Conservation (phyloP, 2,329 filamentous ascomycete species). For the Basipetospora chlamydospora region DNA sequence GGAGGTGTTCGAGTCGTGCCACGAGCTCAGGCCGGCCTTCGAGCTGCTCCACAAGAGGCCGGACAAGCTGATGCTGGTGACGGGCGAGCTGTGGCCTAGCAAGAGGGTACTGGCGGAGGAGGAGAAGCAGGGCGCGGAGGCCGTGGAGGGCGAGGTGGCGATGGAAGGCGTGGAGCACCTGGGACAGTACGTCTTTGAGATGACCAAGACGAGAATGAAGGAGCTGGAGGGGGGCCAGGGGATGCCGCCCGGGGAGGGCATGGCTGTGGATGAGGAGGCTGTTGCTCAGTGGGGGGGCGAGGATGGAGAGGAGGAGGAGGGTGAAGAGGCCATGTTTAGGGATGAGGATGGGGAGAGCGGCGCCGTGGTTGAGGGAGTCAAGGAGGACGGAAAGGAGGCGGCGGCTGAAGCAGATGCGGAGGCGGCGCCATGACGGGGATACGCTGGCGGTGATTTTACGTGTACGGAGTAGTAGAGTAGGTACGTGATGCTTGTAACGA, state of each 20-base stretch:
- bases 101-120: slow-evolving; percentile 30
- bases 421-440: too few relatives aligned
- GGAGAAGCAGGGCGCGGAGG: slow-evolving; percentile 4
- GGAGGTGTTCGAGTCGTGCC: slow-evolving; percentile 75
- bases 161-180: slow-evolving; percentile 93
- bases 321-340: too few relatives aligned
- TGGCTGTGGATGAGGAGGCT: slow-evolving; percentile 11
- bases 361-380: not conserved
- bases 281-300: slow-evolving; percentile 13
- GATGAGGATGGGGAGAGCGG: slow-evolving; percentile 6
- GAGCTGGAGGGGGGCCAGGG: slow-evolving; percentile 26
- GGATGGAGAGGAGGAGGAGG: slow-evolving; percentile 16
- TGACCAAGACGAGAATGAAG: slow-evolving; percentile 55
- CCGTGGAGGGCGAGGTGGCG: slow-evolving; percentile 41
- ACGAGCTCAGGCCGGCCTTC: slow-evolving; percentile 79
- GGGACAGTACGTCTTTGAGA: slow-evolving; percentile 91
- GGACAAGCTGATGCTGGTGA: slow-evolving; percentile 67
- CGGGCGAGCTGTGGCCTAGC: slow-evolving; percentile 75
- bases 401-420: not conserved
- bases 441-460: too few relatives aligned
- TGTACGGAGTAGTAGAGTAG: too few relatives aligned
- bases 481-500: not conserved
- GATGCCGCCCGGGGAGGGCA: too few relatives aligned
- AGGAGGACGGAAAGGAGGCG: not conserved
- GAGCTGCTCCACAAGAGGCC: slow-evolving; percentile 61